These are phyloP conservation scores for Xylaria curta DNA, from an alignment of 495 filamentous ascomycete species.

Conservation along the genomic window DNA sequence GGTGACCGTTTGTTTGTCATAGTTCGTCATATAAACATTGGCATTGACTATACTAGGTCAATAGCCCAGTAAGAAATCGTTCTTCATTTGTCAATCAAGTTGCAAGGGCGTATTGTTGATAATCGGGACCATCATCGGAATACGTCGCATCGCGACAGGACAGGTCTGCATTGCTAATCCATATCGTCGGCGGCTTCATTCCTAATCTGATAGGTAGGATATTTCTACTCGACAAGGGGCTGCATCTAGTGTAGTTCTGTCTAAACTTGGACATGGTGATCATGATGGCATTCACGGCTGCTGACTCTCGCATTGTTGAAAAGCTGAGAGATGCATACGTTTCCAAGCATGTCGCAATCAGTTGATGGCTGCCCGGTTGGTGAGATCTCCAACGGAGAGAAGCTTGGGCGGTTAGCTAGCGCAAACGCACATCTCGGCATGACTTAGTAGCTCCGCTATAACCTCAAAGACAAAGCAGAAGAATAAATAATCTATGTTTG, in stretches of 20 bases:
- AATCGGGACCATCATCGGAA: not conserved
- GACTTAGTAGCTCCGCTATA: conserved; percentile 3
- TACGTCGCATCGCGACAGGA: not conserved
- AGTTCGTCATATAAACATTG: not conserved
- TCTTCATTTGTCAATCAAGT: conserved; percentile 12
- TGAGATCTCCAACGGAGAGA: conserved; percentile 9
- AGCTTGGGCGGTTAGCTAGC: conserved; percentile 3
- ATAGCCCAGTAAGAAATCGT: not conserved
- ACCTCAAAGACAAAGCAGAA: not conserved
- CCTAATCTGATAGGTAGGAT: conserved; percentile 6
- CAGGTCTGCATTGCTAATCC: not conserved
- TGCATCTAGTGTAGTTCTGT: conserved; percentile 7
- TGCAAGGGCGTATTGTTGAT: not conserved
- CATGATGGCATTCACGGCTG: conserved; percentile 9
- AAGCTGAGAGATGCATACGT: not conserved
- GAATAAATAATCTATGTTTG: conserved; percentile 14
- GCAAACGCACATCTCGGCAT: not conserved
- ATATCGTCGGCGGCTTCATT: conserved; percentile 4
- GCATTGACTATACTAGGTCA: not conserved
- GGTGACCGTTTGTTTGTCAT: not conserved
- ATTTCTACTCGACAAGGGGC: conserved; percentile 7
- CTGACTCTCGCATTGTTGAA: not conserved
- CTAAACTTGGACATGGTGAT: conserved; percentile 3
- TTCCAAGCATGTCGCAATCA: not conserved
- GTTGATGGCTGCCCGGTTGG: not conserved